Base-by-base conservation (phyloP, 2,329 filamentous ascomycete genomes). In the Fusarium continuum region DNA sequence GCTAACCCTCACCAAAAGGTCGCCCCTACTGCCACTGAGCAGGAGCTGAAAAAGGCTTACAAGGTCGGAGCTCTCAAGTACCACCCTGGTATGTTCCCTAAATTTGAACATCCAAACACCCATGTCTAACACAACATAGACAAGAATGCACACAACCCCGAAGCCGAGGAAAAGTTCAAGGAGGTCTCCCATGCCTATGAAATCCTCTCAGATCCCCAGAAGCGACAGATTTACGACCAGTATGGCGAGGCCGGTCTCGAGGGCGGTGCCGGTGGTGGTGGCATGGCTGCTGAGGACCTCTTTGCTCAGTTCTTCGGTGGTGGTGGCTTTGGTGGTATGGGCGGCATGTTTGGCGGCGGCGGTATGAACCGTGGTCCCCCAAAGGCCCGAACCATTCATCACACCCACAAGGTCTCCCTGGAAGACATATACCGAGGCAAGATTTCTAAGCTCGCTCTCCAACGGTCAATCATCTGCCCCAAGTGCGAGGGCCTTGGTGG, bases 381-480 rank as follows among this genome's bases (percentile, higher is more conserved):
- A 61, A 89, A 99, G 85, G 94, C 95, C 43, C 90, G 95, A 70
- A 97, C 94, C 55, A 99, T 99, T 71, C 92, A 96, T 79, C 95
- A 99, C 82, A 93, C 95, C 45, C 95, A 98, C 88, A 97, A 97
- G 81, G 95, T 99, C 60, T 93, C 92, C 11, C 87, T 99, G 47
- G 95, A 99, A 80, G 95, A 99, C 72, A 93, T 99, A 76, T 99
- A 99, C 86, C 90, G 91, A 65, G 95, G 95, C 75, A 99, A 99
- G 85, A 88, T 97, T 64, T 98, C 94, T 54, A 99, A 99, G 82
- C 86, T 99, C 48, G 96, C 95, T 25, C 85, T 99, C 38, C 95
- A 99, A 80, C 96, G 97, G 76, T 98, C 94, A 11, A 90, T 99
- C 77, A 95, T 99, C 79, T 99, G 95, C 84, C 83, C 92, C 67